Evolutionary conservation across 768 basidiomycete species (phyloP), one percentile per base, ranked within the genome.

Genomic region (Rhodotorula taiwanensis): DNA sequence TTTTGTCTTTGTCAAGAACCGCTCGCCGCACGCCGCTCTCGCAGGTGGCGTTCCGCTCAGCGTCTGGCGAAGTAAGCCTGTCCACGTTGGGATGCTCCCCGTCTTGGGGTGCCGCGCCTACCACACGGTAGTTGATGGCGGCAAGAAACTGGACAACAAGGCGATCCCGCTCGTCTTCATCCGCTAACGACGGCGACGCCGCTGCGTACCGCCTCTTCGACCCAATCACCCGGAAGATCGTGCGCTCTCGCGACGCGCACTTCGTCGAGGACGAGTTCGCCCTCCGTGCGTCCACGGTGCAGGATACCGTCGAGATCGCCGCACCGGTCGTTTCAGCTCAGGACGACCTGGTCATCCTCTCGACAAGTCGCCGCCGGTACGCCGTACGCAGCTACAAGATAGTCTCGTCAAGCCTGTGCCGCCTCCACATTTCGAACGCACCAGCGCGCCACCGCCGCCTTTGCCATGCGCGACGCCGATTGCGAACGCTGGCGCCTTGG

Each of bases 221-320:
- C 44, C 44, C 60, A 8, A 4, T 20, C 25, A 55, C 15, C 50
- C 18, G 30, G 1, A 13, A 33, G 21, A 62, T 34, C n/a, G 9
- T 55, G 39, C 36, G 49, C 47, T 50, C 53, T 7, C 34, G 44
- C 16, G 52, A 52, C 48, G 43, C 27, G 27, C 30, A 21, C 14
- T 61, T 61, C 30, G 41, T 49, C n/a, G 43, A 61, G 53, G 23
- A 52, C 59, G 33, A 36, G 23, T 56, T 56, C 55, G 44, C 55
- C 3, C 23, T 56, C 44, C n/a, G 9, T 15, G 45, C 9, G 21
- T 23, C 23, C 27, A 4, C 42, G 13, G 14, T 21, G 9, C 13
- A n/a, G 4, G 15, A 2, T 20, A 14, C 6, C 52, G 15, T 23
- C 25, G n/a, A n/a, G n/a, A n/a, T n/a, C n/a, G 18, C 6, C 39